A percentile compares a stretch with the other conserved stretches of the same genome.
Conservation (phyloP, 2,329 filamentous ascomycete genomes). For the Periconia sp. region DNA sequence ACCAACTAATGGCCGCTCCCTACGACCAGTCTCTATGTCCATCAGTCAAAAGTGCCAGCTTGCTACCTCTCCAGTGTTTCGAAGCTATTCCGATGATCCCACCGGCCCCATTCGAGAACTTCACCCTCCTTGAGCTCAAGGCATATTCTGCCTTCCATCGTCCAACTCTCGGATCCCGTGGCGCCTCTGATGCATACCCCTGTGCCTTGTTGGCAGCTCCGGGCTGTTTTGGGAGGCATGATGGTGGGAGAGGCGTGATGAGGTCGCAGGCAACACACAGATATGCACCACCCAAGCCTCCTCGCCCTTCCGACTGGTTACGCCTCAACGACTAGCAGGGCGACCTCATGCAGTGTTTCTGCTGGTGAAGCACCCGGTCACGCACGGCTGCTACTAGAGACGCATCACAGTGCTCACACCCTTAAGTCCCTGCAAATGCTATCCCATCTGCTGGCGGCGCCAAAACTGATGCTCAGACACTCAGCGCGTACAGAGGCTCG, state of each 20-base stretch:
- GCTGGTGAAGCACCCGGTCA: background rate
- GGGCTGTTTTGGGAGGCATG: background rate
- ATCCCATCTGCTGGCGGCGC: background rate
- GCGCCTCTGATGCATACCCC: background rate
- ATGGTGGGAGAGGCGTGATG: background rate
- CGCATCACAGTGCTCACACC: background rate
- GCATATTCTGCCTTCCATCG: background rate
- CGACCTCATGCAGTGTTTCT: background rate
- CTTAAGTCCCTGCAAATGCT: background rate
- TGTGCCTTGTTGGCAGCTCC: background rate
- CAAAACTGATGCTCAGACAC: background rate
- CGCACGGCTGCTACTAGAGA: too few relatives aligned
- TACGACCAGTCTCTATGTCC: background rate
- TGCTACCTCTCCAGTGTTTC: background rate
- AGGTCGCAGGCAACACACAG: background rate
- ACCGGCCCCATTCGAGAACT: background rate
- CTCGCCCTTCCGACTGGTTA: background rate
- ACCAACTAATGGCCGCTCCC: background rate
- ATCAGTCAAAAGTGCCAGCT: background rate
- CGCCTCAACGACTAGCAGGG: background rate
- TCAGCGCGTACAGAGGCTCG: background rate
- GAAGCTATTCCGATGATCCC: background rate
- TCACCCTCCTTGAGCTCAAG: background rate
- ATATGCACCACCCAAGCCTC: background rate
- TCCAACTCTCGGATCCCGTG: background rate